A percentile compares a stretch with the other conserved stretches of the same genome.
These are phyloP conservation scores for Geotrichum armillariae DNA, from an alignment of 1,139 yeast species.

Conservation along the genomic window DNA sequence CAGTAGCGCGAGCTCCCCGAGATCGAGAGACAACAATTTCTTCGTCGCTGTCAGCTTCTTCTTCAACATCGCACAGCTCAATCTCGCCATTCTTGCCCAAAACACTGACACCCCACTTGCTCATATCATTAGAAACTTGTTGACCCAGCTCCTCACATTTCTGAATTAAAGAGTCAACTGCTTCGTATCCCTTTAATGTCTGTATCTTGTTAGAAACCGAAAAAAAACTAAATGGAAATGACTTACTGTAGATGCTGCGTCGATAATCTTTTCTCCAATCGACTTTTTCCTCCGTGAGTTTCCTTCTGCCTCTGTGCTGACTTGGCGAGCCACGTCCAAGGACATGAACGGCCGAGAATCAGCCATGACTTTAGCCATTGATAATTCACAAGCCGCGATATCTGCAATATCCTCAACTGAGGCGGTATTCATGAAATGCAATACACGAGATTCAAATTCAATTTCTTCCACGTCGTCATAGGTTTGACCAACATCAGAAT, in stretches of 20 bases:
- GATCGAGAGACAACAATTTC: slow-evolving; percentile 13
- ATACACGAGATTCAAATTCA: slow-evolving; percentile 60
- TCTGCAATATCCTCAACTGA: slow-evolving; percentile 75
- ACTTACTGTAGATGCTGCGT: slow-evolving; percentile 51
- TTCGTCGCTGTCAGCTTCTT: slow-evolving; percentile 27
- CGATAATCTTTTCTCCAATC: slow-evolving; percentile 74
- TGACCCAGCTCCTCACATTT: slow-evolving; percentile 80
- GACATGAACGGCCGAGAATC: slow-evolving; percentile 64
- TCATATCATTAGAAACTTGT: slow-evolving; percentile 68
- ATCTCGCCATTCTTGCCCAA: slow-evolving; percentile 52
- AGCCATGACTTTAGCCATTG: slow-evolving; percentile 62
- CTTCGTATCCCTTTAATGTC: slow-evolving; percentile 84
- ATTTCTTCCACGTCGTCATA: slow-evolving; percentile 46
- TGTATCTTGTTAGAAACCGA: neutral
- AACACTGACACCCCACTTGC: slow-evolving; percentile 80
- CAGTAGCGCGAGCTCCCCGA: slow-evolving; percentile 2
- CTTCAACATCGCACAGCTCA: slow-evolving; percentile 38
- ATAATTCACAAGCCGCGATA: slow-evolving; percentile 68
- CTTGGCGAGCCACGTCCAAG: slow-evolving; percentile 58
- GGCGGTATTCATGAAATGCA: slow-evolving; percentile 78
- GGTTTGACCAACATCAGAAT: slow-evolving; percentile 32
- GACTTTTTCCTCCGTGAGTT: slow-evolving; percentile 50
- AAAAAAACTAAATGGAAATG: slow-evolving; percentile 18
- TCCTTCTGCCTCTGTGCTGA: slow-evolving; percentile 39
- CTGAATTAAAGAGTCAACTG: slow-evolving; percentile 86